These are phyloP conservation scores for Fusarium pseudograminearum DNA, from an alignment of 2,329 filamentous ascomycete genomes.

Conservation along the genomic window DNA sequence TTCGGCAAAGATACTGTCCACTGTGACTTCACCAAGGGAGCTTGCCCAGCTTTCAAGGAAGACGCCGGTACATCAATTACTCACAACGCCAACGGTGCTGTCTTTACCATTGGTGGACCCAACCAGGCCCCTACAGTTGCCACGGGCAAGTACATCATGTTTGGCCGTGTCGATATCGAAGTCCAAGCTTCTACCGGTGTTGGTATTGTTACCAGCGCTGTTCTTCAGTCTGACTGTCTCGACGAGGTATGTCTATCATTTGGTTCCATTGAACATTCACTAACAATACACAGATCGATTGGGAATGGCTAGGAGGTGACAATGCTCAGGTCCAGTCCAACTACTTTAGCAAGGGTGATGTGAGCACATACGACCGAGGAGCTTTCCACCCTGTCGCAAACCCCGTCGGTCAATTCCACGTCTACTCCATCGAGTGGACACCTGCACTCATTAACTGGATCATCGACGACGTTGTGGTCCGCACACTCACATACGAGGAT, in stretches of 20 bases:
- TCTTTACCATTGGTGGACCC: slow-evolving; percentile 67
- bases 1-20: slow-evolving; percentile 69
- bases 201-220: slow-evolving; percentile 81
- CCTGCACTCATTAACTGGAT: slow-evolving; percentile 71
- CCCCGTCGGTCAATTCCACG: slow-evolving; percentile 66
- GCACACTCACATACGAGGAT: slow-evolving; percentile 70
- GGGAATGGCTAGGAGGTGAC: slow-evolving; percentile 82
- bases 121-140: slow-evolving; percentile 72
- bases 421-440: slow-evolving; percentile 77
- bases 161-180: slow-evolving; percentile 77
- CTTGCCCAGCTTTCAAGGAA: slow-evolving; percentile 56
- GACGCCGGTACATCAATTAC: slow-evolving; percentile 44
- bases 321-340: slow-evolving; percentile 81
- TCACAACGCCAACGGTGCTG: slow-evolving; percentile 49
- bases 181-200: slow-evolving; percentile 78
- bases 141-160: slow-evolving; percentile 85
- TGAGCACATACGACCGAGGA: slow-evolving; percentile 73
- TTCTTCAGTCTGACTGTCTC: slow-evolving; percentile 80
- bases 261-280: fast-evolving
- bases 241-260: slow-evolving; percentile 60
- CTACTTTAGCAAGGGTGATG: slow-evolving; percentile 81
- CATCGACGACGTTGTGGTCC: slow-evolving; percentile 70
- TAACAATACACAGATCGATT: slow-evolving; percentile 72
- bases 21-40: slow-evolving; percentile 74
- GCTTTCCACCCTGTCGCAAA: slow-evolving; percentile 65